phyloP scores from a whole-genome alignment of 345 rosid genomes.

The Carallia pectinifolia region DNA sequence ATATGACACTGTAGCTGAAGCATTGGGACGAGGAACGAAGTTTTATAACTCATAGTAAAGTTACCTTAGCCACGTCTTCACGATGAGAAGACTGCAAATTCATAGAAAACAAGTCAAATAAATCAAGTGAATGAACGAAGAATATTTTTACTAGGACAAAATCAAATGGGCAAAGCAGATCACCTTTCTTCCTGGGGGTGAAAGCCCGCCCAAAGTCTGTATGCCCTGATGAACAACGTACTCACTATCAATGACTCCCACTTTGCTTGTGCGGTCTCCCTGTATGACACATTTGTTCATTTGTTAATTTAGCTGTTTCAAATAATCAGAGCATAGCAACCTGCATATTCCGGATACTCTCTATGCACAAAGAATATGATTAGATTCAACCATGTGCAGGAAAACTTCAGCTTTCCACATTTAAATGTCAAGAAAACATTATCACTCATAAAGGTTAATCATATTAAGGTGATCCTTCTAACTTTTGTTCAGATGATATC shows the following conservation, averaged over 20 bases:
- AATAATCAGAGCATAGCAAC: neutral
- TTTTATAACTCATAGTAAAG: neutral
- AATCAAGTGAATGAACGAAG: neutral
- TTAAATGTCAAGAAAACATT: too few species aligned
- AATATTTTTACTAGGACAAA: neutral
- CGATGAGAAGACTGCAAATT: neutral
- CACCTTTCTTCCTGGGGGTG: conserved; percentile 32
- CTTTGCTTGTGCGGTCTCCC: conserved; percentile 91
- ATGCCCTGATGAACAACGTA: conserved; percentile 84
- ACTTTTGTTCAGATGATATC: too few species aligned
- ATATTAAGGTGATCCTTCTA: too few species aligned
- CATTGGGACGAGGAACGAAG: neutral
- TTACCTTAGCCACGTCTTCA: conserved; percentile 18
- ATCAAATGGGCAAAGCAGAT: neutral
- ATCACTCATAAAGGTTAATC: too few species aligned
- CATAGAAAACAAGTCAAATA: neutral
- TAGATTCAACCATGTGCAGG: too few species aligned
- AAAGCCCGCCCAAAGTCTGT: conserved; percentile 79
- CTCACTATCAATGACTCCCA: conserved; percentile 90
- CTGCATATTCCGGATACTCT: too few species aligned
- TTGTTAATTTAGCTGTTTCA: neutral
- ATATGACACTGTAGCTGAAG: neutral
- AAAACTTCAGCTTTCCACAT: too few species aligned
- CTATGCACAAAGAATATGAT: too few species aligned
- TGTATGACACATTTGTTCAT: conserved; percentile 18